Evolutionary conservation across 139 green algal genomes (phyloP), one percentile per base, ranked within the genome.

Genomic region (Nannochloris sp.): DNA sequence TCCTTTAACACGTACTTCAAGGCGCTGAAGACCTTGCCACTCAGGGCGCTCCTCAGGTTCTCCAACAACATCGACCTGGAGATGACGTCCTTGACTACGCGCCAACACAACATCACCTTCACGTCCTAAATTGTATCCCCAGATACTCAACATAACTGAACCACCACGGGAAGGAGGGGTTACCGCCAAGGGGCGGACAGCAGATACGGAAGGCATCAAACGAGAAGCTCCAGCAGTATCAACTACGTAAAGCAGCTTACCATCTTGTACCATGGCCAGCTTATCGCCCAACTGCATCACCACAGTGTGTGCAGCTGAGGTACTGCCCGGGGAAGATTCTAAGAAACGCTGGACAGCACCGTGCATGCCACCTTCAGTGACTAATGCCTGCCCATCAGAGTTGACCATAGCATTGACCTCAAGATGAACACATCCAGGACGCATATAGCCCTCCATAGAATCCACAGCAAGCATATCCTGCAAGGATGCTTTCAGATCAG

Each of bases 341-440:
- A 73, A 27, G 2, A 77, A 38, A 19, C 56, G 45, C 68, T 78
- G 37, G 2, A 77, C 61, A 30, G 64, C 67, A 46, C 44, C 54
- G 24, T 68, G 45, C 44, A 72, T 56, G 31, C 35, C 64, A 27
- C 15, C 25, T 7, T 6, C 7, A 24, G 12, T 8, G 8, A 55
- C 8, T 6, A 25, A 19, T n/a, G 25, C n/a, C 25, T 30, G 25
- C 65, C 35, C n/a, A 15, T 24, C 55, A 61, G 6, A 24, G 32
- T 38, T 25, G 33, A 47, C 55, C 57, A 31, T 7, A 15, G 10
- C 8, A 24, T 36, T 27, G 31, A 54, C 47, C 0, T 77, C 83
- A 38, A 94, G 58, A 72, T 87, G 76, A n/a, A 92, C 81, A 62
- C 86, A 94, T 37, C 87, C 87, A 2, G 87, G 87, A 31, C 79